Percentiles rank a stretch among this genome's conserved stretches.
Conservation (phyloP, 2,329 filamentous ascomycete species). For the Magnaporthiopsis incrustans region DNA sequence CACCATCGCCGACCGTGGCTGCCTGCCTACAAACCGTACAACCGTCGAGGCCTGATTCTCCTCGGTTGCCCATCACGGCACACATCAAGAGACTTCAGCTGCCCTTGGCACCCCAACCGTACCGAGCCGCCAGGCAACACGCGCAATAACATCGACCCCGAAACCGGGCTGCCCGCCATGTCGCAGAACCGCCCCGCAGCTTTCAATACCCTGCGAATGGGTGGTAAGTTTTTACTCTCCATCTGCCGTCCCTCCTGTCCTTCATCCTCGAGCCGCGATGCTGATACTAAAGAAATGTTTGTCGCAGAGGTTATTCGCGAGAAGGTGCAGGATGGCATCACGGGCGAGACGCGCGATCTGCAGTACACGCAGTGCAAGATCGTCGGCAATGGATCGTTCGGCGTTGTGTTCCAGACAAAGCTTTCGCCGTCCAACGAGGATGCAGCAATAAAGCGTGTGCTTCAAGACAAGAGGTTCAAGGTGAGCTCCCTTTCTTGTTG, state of each 20-base stretch:
- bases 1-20: background rate
- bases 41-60: background rate
- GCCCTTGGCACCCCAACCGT: background rate
- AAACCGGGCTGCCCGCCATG: slow-evolving; percentile 41
- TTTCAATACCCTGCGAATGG: slow-evolving; percentile 86
- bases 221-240: slow-evolving; percentile 59
- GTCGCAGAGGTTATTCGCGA: slow-evolving; percentile 86
- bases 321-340: slow-evolving; percentile 97
- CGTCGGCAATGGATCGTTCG: slow-evolving; percentile 97
- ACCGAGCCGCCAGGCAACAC: background rate
- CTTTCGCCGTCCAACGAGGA: slow-evolving; percentile 96
- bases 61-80: slow-evolving; percentile 9
- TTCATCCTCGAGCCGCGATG: background rate
- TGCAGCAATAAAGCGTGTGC: slow-evolving; percentile 95
- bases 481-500: slow-evolving; percentile 37
- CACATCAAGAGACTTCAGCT: slow-evolving; percentile 1
- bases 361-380: slow-evolving; percentile 99
- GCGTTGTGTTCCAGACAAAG: slow-evolving; percentile 98
- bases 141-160: background rate
- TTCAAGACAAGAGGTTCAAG: slow-evolving; percentile 99
- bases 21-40: background rate
- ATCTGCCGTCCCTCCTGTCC: slow-evolving; percentile 2
- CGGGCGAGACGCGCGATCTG: slow-evolving; percentile 91
- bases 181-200: slow-evolving; percentile 87
- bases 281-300: slow-evolving; percentile 9